Base-by-base conservation (phyloP, 257 asterid species). In the Ocimum tenuiflorum region DNA sequence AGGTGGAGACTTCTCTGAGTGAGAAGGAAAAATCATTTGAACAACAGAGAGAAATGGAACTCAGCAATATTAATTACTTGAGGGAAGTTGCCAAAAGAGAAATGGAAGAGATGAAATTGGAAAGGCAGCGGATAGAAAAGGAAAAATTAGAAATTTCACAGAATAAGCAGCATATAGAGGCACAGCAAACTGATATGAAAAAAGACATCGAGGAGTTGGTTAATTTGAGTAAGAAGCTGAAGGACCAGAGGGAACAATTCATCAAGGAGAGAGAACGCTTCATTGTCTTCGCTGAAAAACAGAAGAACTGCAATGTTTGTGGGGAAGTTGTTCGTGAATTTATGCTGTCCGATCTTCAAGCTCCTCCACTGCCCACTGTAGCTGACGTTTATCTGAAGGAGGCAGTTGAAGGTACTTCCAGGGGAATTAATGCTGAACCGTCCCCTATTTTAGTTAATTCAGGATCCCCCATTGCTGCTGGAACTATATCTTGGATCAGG, bases 141-240 rank as follows among this genome's bases (percentile, higher is more conserved):
- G 99, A 90, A 70, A 83, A 81, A 66, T 70, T 70, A 65, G 97
- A 90, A 65, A 74, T 83, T 60, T 82, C 69, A 33, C 72, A 79
- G 64, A 88, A 86, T 72, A 90, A 90, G 86, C 71, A 81, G 75
- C 94, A 79, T 71, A 77, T 86, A 27, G 99, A 87, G 75, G 73
- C 67, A 50, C 96, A 86, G 39, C 97, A 90, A 50, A n/a, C 13
- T 73, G 99, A 82, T 79, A 84, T 94, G 85, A 85, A 83, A 71
- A 84, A 85, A 50, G 99, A 94, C 77, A 88, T 94, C 4, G 95
- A 86, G 69, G 96, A 86, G 74, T 85, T 94, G 65, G 91, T 85
- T 75, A 81, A 79, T 60, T 70, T 94, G 74, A 94, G 97, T 65
- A 73, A 63, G 82, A 94, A 86, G 83, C 74, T 90, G 82, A 94